Conservation (phyloP, 106 monocot genomes). For the Dioscorea dumetorum region DNA sequence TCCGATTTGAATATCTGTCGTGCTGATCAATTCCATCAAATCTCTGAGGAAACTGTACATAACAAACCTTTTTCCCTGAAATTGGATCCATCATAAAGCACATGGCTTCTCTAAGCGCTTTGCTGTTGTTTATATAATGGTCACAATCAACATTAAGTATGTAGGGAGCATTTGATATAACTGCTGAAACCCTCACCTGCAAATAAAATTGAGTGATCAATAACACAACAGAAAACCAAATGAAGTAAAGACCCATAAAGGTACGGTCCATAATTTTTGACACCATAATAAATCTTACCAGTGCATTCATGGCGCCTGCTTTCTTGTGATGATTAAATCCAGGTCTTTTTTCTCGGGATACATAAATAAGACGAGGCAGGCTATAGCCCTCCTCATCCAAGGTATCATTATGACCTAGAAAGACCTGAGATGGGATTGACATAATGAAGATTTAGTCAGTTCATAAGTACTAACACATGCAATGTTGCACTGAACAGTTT, state of each 20-base stretch:
- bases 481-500: too few species aligned
- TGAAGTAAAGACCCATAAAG: too few species aligned
- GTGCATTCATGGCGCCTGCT: constrained; percentile 88
- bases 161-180: constrained; percentile 75
- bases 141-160: constrained; percentile 86
- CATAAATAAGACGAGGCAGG: constrained; percentile 66
- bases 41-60: constrained; percentile 85
- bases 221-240: too few species aligned
- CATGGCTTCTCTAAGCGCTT: constrained; percentile 84
- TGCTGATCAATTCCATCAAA: constrained; percentile 81
- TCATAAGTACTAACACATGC: too few species aligned
- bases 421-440: constrained; percentile 21
- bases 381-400: constrained; percentile 33
- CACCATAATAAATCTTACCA: constrained; percentile 35
- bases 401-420: constrained; percentile 36
- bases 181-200: constrained; percentile 75
- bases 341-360: constrained; percentile 79
- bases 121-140: constrained; percentile 84
- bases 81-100: constrained; percentile 84
- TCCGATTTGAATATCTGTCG: constrained; percentile 81
- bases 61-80: constrained; percentile 60
- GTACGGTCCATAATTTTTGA: too few species aligned
- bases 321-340: constrained; percentile 88
- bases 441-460: too few species aligned
- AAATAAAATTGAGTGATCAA: constrained; percentile 2